Evolutionary conservation across 345 rosid genomes (phyloP).

Genomic region (Carallia pectinifolia): DNA sequence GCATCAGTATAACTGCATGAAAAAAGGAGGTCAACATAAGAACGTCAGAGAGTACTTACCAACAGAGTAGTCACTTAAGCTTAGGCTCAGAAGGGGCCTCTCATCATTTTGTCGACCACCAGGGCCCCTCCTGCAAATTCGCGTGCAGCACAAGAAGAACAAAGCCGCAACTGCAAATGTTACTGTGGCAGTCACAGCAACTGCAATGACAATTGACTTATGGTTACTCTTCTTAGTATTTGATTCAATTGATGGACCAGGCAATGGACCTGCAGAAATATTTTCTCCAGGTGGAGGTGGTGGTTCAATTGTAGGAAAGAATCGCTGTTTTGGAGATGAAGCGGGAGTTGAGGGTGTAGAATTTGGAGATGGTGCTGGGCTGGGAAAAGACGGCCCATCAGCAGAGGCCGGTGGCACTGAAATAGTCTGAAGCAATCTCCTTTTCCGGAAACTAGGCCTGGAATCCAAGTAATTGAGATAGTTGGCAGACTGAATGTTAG

Average conservation of each 20-base stretch:
- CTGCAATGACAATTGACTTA: conserved; percentile 58
- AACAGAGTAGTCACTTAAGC: conserved; percentile 60
- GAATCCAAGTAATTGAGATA: conserved; percentile 33
- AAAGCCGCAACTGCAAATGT: conserved; percentile 65
- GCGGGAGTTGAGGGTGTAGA: conserved; percentile 15
- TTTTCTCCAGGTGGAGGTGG: conserved; percentile 29
- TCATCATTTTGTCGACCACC: conserved; percentile 63
- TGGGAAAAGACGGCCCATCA: conserved; percentile 22
- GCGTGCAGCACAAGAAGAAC: conserved; percentile 59
- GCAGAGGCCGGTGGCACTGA: conserved; percentile 33
- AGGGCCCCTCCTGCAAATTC: conserved; percentile 40
- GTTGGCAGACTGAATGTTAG: conserved; percentile 28
- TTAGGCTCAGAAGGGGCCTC: conserved; percentile 83
- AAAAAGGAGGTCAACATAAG: conserved; percentile 6
- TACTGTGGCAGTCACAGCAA: conserved; percentile 62
- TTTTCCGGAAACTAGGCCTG: conserved; percentile 24
- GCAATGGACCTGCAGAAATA: conserved; percentile 22
- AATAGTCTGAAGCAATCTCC: conserved; percentile 31
- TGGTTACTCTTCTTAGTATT: conserved; percentile 28
- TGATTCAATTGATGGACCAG: conserved; percentile 28
- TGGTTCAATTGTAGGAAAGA: conserved; percentile 30
- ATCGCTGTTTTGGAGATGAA: conserved; percentile 18
- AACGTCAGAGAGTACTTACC: conserved; percentile 37
- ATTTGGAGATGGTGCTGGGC: conserved; percentile 26
- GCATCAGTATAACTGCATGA: conserved; percentile 11